Evolutionary conservation across 2,329 filamentous ascomycete genomes (phyloP).

Genomic region (Blastomyces silverae): DNA sequence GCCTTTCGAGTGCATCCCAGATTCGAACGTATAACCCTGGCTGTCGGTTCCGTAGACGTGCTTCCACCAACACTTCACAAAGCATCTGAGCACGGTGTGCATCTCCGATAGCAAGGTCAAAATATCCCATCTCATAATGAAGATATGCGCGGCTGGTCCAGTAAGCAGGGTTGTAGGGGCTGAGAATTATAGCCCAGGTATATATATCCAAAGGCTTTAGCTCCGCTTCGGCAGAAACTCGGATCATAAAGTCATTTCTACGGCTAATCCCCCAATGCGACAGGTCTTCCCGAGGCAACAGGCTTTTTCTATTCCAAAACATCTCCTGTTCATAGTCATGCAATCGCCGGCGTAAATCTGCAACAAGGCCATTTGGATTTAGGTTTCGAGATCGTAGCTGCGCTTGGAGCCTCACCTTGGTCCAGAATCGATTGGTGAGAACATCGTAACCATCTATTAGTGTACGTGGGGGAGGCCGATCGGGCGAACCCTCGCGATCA

Average conservation of each 20-base stretch:
- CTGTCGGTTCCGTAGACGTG: slow-evolving; percentile 22
- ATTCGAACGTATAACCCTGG: slow-evolving; percentile 29
- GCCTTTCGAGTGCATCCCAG: slow-evolving; percentile 32
- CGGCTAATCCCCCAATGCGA: slow-evolving; percentile 27
- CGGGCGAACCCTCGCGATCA: neutral
- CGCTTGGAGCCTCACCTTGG: slow-evolving; percentile 16
- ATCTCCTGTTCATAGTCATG: slow-evolving; percentile 21
- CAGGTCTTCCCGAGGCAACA: slow-evolving; percentile 26
- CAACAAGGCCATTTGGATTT: slow-evolving; percentile 3
- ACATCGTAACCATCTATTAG: slow-evolving; percentile 20
- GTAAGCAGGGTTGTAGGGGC: slow-evolving; percentile 36
- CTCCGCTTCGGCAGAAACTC: slow-evolving; percentile 18
- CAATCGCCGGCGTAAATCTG: slow-evolving; percentile 24
- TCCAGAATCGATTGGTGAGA: slow-evolving; percentile 21
- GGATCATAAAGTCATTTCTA: slow-evolving; percentile 20
- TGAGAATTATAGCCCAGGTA: slow-evolving; percentile 32
- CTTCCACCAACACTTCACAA: slow-evolving; percentile 29
- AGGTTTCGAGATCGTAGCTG: neutral
- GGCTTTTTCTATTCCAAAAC: slow-evolving; percentile 17
- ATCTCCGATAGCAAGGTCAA: slow-evolving; percentile 36
- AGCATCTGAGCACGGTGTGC: slow-evolving; percentile 33
- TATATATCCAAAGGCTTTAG: slow-evolving; percentile 33
- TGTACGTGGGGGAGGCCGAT: slow-evolving; percentile 2
- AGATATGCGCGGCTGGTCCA: slow-evolving; percentile 35
- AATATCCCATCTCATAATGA: slow-evolving; percentile 30